These are phyloP conservation scores for Fusarium heterosporum DNA, from an alignment of 2,329 filamentous ascomycete genomes.

Conservation along the genomic window DNA sequence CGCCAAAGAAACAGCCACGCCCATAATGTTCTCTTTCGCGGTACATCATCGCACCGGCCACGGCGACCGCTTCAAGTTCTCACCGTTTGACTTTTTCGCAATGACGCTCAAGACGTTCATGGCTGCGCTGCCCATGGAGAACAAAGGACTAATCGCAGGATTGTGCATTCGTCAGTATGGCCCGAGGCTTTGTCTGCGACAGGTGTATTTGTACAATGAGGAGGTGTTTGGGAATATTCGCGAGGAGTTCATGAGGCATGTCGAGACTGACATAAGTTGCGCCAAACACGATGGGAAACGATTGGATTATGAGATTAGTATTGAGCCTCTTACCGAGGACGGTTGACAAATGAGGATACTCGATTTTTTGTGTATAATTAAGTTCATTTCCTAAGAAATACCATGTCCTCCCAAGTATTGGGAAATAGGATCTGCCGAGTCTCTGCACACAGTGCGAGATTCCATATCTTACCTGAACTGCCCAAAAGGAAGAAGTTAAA, in stretches of 20 bases:
- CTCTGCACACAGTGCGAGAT: neutral
- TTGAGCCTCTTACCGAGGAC: slow-evolving; percentile 12
- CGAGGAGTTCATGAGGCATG: slow-evolving; percentile 1
- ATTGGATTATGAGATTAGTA: slow-evolving; percentile 30
- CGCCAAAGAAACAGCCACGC: neutral
- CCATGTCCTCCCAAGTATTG: neutral
- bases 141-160: slow-evolving; percentile 20
- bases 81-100: neutral
- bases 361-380: neutral
- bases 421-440: neutral
- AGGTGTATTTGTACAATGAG: slow-evolving; percentile 32
- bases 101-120: slow-evolving; percentile 23
- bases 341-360: neutral
- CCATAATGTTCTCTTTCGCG: slow-evolving; percentile 11
- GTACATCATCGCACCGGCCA: slow-evolving; percentile 4
- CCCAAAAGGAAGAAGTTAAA: neutral
- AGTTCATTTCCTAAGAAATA: neutral
- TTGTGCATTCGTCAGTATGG: slow-evolving; percentile 17
- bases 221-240: slow-evolving; percentile 18
- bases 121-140: slow-evolving; percentile 10
- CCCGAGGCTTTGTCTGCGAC: neutral
- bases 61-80: slow-evolving; percentile 3
- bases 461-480: neutral
- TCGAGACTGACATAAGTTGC: slow-evolving; percentile 12
- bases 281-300: slow-evolving; percentile 6